Conservation (phyloP, 371 early-diverging fungal genomes). For the Polyrhizophydium stewartii region DNA sequence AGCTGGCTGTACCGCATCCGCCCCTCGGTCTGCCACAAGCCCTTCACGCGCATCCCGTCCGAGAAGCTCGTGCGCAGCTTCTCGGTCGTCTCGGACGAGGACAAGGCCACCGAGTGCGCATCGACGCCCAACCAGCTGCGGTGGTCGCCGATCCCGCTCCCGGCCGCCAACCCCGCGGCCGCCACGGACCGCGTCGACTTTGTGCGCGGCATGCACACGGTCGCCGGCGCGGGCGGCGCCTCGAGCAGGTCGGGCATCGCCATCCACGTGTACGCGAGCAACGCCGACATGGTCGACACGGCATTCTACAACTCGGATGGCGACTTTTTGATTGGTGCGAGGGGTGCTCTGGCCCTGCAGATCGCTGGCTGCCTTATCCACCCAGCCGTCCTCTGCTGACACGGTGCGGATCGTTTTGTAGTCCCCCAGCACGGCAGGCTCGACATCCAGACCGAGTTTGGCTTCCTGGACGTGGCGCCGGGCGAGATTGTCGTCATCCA, state of each 20-base stretch:
- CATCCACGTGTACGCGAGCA: constrained; percentile 79
- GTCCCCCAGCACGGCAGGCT: constrained; percentile 92
- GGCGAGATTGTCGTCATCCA: constrained; percentile 91
- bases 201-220: constrained; percentile 76
- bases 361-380: background rate
- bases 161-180: constrained; percentile 11
- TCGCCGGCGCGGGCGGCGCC: constrained; percentile 88
- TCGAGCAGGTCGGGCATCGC: constrained; percentile 74
- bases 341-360: background rate
- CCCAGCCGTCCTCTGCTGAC: background rate
- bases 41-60: constrained; percentile 50
- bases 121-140: constrained; percentile 86
- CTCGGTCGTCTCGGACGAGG: constrained; percentile 35
- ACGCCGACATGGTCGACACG: constrained; percentile 65
- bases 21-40: constrained; percentile 84
- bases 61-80: constrained; percentile 56
- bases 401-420: constrained; percentile 12
- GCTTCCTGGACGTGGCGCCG: constrained; percentile 76
- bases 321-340: constrained; percentile 81
- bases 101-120: constrained; percentile 21
- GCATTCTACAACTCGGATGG: constrained; percentile 92
- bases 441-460: constrained; percentile 91
- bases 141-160: constrained; percentile 87
- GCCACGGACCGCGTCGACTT: constrained; percentile 57
- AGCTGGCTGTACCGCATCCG: constrained; percentile 96